Evolutionary conservation across 306 rosid genomes (phyloP).

Genomic region (Cucurbita ficifolia): DNA sequence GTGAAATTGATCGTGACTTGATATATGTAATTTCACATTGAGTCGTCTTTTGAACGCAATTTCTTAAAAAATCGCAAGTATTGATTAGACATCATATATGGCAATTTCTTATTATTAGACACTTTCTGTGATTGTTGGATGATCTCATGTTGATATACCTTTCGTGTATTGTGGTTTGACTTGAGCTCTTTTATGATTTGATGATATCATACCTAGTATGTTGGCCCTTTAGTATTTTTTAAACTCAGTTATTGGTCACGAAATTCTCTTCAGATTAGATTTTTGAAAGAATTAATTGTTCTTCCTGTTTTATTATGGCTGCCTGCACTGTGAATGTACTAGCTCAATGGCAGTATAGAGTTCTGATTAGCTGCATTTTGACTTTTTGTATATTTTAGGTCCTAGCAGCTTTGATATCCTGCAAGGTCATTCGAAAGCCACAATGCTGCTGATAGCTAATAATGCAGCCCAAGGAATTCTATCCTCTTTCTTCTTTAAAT

Average conservation of each 20-base stretch:
- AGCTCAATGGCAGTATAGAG: not conserved
- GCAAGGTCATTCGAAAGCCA: conserved; percentile 94
- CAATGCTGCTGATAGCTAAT: conserved; percentile 78
- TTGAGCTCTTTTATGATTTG: not conserved
- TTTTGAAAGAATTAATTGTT: not conserved
- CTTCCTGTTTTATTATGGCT: not conserved
- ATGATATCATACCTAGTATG: not conserved
- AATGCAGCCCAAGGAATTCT: conserved; percentile 98
- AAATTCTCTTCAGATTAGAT: not conserved
- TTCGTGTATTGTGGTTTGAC: not conserved
- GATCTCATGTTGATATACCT: not conserved
- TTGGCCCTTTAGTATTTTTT: not conserved
- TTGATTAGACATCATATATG: not conserved
- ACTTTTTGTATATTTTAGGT: conserved; percentile 41
- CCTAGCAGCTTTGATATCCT: conserved; percentile 83
- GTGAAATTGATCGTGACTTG: not conserved
- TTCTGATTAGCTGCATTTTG: not conserved
- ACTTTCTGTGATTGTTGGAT: not conserved
- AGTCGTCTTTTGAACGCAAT: not conserved
- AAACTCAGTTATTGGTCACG: not conserved
- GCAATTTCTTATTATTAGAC: not conserved
- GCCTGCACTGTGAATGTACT: not conserved
- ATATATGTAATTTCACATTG: not conserved
- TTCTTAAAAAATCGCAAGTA: not conserved
- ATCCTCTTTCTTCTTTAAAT: conserved; percentile 97